phyloP scores from a whole-genome alignment of 495 filamentous ascomycete genomes.

The Neurospora intermedia region DNA sequence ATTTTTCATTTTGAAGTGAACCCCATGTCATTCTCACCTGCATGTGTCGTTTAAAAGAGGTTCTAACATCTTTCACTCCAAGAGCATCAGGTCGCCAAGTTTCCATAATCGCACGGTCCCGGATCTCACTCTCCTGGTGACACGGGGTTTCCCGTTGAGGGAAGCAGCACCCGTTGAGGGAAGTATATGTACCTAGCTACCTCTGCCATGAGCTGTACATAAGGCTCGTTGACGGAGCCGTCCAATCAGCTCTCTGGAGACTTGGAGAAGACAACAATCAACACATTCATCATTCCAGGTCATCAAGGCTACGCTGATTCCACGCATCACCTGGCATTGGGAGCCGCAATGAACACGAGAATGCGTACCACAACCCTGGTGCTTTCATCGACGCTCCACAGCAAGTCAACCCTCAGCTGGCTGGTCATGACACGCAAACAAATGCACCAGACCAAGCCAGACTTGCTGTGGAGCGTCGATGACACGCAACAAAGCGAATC shows the following conservation, averaged over 20 bases:
- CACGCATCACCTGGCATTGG: too few relatives aligned
- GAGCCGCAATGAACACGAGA: not conserved
- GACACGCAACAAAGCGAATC: not conserved
- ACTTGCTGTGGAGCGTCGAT: not conserved
- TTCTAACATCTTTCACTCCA: not conserved
- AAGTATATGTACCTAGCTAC: too few relatives aligned
- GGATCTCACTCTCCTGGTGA: not conserved
- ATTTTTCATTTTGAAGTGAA: not conserved
- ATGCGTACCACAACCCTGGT: slow-evolving; percentile 12
- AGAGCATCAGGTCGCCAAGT: not conserved
- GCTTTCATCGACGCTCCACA: slow-evolving; percentile 6
- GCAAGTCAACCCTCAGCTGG: slow-evolving; percentile 14
- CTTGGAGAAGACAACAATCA: too few relatives aligned
- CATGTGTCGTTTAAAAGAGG: not conserved
- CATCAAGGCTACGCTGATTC: too few relatives aligned
- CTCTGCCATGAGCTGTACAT: too few relatives aligned
- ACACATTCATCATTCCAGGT: too few relatives aligned
- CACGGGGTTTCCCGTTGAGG: too few relatives aligned
- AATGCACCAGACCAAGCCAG: not conserved
- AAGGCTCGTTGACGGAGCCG: too few relatives aligned
- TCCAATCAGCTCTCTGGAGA: too few relatives aligned
- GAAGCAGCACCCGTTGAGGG: too few relatives aligned
- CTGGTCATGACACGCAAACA: slow-evolving; percentile 8
- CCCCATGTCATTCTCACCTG: not conserved
- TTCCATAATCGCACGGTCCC: not conserved